Base-by-base conservation (phyloP, 352 stramenopile species). In the Phytophthora cryptogea region DNA sequence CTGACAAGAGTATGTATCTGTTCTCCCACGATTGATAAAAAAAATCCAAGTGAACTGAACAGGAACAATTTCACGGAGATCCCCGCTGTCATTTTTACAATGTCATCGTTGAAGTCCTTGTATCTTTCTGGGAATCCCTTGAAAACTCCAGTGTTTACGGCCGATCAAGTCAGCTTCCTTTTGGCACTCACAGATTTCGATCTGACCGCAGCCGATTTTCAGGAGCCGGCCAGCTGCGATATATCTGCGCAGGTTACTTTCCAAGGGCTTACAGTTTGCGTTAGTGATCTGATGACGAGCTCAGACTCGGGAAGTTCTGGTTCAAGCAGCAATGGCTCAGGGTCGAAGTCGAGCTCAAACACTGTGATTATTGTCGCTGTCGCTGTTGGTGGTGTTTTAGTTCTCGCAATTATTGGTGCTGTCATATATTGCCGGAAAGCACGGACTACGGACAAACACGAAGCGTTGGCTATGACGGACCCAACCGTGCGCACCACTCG, bases 11-110 rank as follows among this genome's bases (percentile, higher is more conserved):
- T 44, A 26, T 14, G 16, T 9, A 6, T 4, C 17, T 27, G 16
- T 44, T 37, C 5, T 51, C 20, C n/a, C 5, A 43, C 27, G n/a
- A 27, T 27, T 8, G 13, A 26, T 17, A 8, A 42, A 42, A n/a
- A n/a, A 3, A 26, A 9, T 20, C 28, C 16, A 27, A 75, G 66
- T 14, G 37, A 63, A 11, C 54, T 75, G 23, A 17, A 17, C 2
- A 30, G 48, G 31, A 75, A 72, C 67, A 69, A 72, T 14, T 47
- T 75, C 32, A 69, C 57, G 6, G 57, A 55, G 54, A 64, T 75
- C 14, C 67, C 67, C 2, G 48, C 46, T 8, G 40, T 62, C 27
- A 63, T 75, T 37, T 75, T 59, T 41, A 75, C 39, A 3, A 53
- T 69, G 48, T 49, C 31, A 6, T 65, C 50, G 14, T 46, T 75